Base-by-base conservation (phyloP, 306 rosid genomes). In the Castanea mollissima region DNA sequence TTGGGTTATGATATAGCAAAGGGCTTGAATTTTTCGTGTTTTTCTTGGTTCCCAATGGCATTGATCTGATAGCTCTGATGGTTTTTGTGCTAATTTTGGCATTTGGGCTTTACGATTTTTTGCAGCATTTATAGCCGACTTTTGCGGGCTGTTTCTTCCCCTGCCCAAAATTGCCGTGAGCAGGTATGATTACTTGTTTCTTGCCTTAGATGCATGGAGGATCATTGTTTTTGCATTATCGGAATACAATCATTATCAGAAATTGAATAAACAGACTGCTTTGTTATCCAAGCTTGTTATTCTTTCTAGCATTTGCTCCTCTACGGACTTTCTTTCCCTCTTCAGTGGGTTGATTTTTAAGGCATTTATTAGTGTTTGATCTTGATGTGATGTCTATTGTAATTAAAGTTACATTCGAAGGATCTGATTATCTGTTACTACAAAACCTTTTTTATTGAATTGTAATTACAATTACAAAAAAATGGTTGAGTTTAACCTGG, bases 111-210 rank as follows among this genome's bases (percentile, higher is more conserved):
- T 64, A 18, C 57, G 11, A 35, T 52, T 23, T 71, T 31, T 13
- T 76, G 59, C 76, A 88, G 89, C 76, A 69, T 90, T 65, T 90
- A 88, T 54, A 44, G 49, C 3, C 62, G 49, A 74, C n/a, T 72
- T 6, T 60, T 84, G 75, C 81, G 56, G 80, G 89, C 90, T 55
- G 80, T 84, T 76, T 80, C 80, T 64, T 65, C 76, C 9, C 49
- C 90, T 77, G 44, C 76, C 23, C 70, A 55, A 74, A 77, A 71
- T 32, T 64, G 81, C 71, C 68, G 5, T 78, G 82, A 74, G 73
- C 81, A 51, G 87, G 91, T 78, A 77, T 64, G 52, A 67, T 67
- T 2, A 15, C 72, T 34, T 67, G 10, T 8, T 59, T 67, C 23
- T 18, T 1, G 11, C n/a, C 51, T 67, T 67, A 2, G 31, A 63